These are phyloP conservation scores for Nigrograna mackinnonii DNA, from an alignment of 2,329 filamentous ascomycete species.

Conservation along the genomic window DNA sequence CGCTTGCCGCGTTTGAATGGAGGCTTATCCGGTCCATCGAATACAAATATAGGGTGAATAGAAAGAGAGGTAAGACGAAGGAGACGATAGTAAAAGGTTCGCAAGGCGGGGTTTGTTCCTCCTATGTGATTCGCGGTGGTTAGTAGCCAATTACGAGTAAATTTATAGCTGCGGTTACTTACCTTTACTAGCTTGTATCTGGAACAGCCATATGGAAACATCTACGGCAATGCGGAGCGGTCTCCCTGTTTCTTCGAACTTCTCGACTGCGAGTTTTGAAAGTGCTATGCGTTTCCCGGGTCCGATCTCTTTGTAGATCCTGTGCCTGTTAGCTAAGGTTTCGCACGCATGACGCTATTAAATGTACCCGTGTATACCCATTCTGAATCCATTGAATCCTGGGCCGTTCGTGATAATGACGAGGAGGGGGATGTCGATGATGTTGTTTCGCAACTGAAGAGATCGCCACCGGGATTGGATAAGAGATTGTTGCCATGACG, in stretches of 20 bases:
- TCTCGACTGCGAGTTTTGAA: slow-evolving; percentile 78
- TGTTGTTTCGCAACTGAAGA: slow-evolving; percentile 12
- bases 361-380: slow-evolving; percentile 45
- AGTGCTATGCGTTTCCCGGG: slow-evolving; percentile 78
- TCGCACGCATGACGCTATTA: not conserved
- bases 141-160: not conserved
- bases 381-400: slow-evolving; percentile 12
- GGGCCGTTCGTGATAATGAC: slow-evolving; percentile 6
- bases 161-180: slow-evolving; percentile 8
- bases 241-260: slow-evolving; percentile 69
- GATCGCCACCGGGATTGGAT: slow-evolving; percentile 11
- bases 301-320: slow-evolving; percentile 90
- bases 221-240: slow-evolving; percentile 90
- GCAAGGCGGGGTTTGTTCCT: slow-evolving; percentile 84
- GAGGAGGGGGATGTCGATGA: slow-evolving; percentile 10
- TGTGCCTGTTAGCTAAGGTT: slow-evolving; percentile 43
- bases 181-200: slow-evolving; percentile 81
- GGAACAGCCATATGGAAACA: slow-evolving; percentile 96
- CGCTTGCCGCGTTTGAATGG: slow-evolving; percentile 86
- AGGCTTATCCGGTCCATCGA: slow-evolving; percentile 85
- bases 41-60: slow-evolving; percentile 88
- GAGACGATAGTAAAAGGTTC: slow-evolving; percentile 91
- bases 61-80: slow-evolving; percentile 74
- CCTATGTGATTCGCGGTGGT: slow-evolving; percentile 51
- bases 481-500: slow-evolving; percentile 37